phyloP scores from a whole-genome alignment of 2,329 filamentous ascomycete genomes.

The Cercospora janseana region DNA sequence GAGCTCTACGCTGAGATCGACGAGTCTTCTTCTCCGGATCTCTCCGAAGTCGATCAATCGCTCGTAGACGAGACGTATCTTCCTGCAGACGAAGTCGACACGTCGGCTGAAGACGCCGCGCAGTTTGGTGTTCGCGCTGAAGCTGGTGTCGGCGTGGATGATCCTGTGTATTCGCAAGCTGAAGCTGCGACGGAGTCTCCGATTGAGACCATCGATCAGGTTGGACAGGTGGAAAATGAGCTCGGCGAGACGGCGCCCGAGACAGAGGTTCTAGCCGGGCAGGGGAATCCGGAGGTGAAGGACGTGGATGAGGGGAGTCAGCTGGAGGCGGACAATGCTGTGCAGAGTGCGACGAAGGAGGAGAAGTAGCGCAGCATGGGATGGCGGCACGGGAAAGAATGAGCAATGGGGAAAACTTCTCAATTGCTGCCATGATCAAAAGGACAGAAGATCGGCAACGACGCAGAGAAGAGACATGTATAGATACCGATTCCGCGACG shows the following conservation, averaged over 20 bases:
- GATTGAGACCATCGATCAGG: slow-evolving; percentile 19
- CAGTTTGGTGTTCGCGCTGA: slow-evolving; percentile 19
- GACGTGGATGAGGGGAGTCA: slow-evolving; percentile 6
- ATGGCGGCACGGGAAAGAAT: background rate
- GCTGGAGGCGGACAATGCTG: slow-evolving; percentile 1
- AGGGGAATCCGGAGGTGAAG: slow-evolving; percentile 2
- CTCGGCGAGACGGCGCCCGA: slow-evolving; percentile 20
- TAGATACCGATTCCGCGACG: too few species aligned
- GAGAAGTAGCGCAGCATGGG: background rate
- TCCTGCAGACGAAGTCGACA: background rate
- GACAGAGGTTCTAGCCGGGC: background rate
- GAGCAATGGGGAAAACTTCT: background rate
- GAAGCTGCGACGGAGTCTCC: background rate
- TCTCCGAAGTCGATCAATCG: slow-evolving; percentile 15
- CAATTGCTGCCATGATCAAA: background rate
- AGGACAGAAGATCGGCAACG: background rate
- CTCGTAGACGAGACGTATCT: slow-evolving; percentile 18
- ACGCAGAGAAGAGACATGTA: too few species aligned
- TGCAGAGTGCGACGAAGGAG: background rate
- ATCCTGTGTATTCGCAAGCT: slow-evolving; percentile 8
- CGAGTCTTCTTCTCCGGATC: background rate
- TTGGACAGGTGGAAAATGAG: slow-evolving; percentile 22
- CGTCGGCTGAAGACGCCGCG: slow-evolving; percentile 16
- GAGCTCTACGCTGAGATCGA: slow-evolving; percentile 1
- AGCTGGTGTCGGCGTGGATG: background rate